A percentile compares a stretch with the other conserved stretches of the same genome.
Evolutionary conservation across 768 basidiomycete genomes (phyloP).

Genomic region (Tricholoma bakamatsutake): DNA sequence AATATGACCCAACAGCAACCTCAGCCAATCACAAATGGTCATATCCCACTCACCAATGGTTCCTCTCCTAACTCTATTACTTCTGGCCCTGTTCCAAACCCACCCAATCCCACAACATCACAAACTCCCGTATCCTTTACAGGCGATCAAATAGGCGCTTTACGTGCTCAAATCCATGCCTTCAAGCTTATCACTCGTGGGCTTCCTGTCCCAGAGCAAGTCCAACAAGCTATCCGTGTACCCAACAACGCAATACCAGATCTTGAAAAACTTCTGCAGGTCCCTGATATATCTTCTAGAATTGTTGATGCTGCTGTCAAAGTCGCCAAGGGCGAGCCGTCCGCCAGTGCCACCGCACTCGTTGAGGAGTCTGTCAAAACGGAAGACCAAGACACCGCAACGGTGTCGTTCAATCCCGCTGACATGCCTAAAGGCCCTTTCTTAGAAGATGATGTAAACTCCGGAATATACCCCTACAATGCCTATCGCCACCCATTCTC

Average conservation of each 20-base stretch:
- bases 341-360: slow-evolving; percentile 19
- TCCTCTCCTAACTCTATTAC: slow-evolving; percentile 36
- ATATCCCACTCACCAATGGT: slow-evolving; percentile 38
- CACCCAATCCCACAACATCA: slow-evolving; percentile 46
- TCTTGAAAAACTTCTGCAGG: slow-evolving; percentile 60
- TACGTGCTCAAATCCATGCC: slow-evolving; percentile 80
- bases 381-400: slow-evolving; percentile 44
- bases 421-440: slow-evolving; percentile 70
- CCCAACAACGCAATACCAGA: slow-evolving; percentile 56
- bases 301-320: slow-evolving; percentile 75
- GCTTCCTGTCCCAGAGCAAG: slow-evolving; percentile 57
- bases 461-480: slow-evolving; percentile 89
- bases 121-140: slow-evolving; percentile 78
- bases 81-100: slow-evolving; percentile 45
- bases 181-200: slow-evolving; percentile 68
- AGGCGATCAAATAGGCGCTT: slow-evolving; percentile 62
- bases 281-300: slow-evolving; percentile 51
- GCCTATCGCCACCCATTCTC: slow-evolving; percentile 81
- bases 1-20: slow-evolving; percentile 26
- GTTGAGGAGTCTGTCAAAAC: slow-evolving; percentile 44
- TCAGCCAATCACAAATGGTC: slow-evolving; percentile 43
- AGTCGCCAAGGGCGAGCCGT: slow-evolving; percentile 50
- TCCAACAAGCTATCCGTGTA: slow-evolving; percentile 67
- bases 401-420: slow-evolving; percentile 39
- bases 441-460: slow-evolving; percentile 74